These are phyloP conservation scores for Achaetomiella virescens DNA, from an alignment of 495 filamentous ascomycete genomes.

Conservation along the genomic window DNA sequence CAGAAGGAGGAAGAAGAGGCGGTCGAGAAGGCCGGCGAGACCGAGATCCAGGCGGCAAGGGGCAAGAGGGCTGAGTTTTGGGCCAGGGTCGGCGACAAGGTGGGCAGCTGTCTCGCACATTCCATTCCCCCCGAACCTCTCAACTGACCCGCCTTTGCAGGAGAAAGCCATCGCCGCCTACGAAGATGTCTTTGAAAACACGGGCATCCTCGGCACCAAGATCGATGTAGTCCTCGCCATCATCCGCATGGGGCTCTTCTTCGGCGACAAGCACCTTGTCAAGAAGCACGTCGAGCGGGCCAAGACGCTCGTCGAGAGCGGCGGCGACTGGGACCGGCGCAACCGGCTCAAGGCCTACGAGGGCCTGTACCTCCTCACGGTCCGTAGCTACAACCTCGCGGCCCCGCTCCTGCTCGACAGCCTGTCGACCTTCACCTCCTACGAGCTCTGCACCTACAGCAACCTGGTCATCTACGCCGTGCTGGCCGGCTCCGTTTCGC, in stretches of 20 bases:
- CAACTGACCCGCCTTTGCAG: slow-evolving; percentile 37
- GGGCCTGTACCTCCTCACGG: slow-evolving; percentile 84
- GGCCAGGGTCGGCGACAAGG: slow-evolving; percentile 92
- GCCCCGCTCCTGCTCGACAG: slow-evolving; percentile 93
- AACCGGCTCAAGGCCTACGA: slow-evolving; percentile 98
- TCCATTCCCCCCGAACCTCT: neutral
- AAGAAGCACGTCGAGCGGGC: slow-evolving; percentile 92
- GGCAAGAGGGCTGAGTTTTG: slow-evolving; percentile 95
- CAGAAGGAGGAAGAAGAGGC: slow-evolving; percentile 95
- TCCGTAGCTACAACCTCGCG: slow-evolving; percentile 80
- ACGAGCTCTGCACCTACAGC: slow-evolving; percentile 94
- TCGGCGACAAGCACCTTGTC: slow-evolving; percentile 80
- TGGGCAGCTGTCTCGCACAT: slow-evolving; percentile 34
- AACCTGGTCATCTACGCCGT: slow-evolving; percentile 92
- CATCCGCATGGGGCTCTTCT: slow-evolving; percentile 92
- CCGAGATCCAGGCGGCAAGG: slow-evolving; percentile 83
- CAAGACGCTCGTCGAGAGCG: slow-evolving; percentile 81
- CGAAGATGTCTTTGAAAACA: slow-evolving; percentile 91
- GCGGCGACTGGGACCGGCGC: slow-evolving; percentile 96
- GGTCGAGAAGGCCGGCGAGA: slow-evolving; percentile 90
- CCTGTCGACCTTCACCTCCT: slow-evolving; percentile 96
- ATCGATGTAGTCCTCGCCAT: slow-evolving; percentile 95
- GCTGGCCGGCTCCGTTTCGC: slow-evolving; percentile 84
- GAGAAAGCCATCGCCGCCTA: slow-evolving; percentile 88
- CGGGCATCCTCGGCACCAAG: slow-evolving; percentile 86